phyloP scores from a whole-genome alignment of 345 rosid species.

The Citrus unshiu region DNA sequence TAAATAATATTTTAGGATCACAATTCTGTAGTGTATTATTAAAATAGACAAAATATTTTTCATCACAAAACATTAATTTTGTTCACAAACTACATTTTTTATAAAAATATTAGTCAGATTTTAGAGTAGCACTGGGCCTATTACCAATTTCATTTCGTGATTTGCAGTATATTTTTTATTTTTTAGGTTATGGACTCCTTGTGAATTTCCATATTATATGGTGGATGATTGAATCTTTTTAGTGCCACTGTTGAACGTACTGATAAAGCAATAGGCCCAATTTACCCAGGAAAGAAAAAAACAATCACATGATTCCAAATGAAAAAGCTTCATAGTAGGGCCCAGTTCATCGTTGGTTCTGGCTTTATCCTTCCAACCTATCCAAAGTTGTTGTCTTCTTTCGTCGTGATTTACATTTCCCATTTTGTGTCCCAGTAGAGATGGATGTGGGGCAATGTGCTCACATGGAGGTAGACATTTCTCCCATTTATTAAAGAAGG shows the following conservation, averaged over 20 bases:
- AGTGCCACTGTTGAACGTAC: not conserved
- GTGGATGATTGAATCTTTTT: not conserved
- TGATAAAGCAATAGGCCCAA: not conserved
- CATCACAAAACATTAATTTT: not conserved
- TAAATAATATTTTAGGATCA: not conserved
- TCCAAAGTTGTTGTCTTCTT: not conserved
- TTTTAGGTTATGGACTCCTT: too few relatives aligned
- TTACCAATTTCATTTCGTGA: not conserved
- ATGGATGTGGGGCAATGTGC: not conserved
- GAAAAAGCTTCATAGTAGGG: not conserved
- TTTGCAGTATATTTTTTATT: not conserved
- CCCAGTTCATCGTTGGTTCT: not conserved
- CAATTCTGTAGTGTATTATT: not conserved
- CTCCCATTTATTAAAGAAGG: not conserved
- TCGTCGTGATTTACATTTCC: not conserved
- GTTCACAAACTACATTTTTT: too few relatives aligned
- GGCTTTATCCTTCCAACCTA: not conserved
- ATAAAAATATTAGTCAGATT: not conserved
- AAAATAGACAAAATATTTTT: not conserved
- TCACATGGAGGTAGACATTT: not conserved
- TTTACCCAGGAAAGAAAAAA: not conserved
- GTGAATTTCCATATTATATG: not conserved
- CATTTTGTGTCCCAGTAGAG: not conserved
- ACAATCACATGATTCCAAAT: not conserved
- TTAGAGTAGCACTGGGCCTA: not conserved